A percentile compares a stretch with the other conserved stretches of the same genome.
phyloP scores from a whole-genome alignment of 176 grass and related monocot genomes.

The Bolboschoenus planiculmis region DNA sequence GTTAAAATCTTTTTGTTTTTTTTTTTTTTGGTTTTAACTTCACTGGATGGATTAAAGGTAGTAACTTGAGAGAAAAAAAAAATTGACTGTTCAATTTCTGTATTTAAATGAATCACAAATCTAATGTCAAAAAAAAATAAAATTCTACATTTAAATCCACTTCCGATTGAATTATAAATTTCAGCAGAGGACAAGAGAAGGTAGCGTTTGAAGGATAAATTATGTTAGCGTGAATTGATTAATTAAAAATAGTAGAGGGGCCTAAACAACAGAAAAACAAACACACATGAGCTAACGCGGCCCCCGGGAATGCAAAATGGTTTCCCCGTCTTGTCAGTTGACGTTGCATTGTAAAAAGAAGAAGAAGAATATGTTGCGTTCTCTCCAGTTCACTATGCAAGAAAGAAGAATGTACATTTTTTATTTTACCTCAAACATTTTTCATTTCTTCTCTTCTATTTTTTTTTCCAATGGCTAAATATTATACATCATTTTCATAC shows the following conservation, averaged over 20 bases:
- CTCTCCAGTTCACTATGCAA: neutral
- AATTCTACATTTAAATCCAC: neutral
- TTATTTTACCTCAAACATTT: neutral
- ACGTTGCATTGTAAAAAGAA: neutral
- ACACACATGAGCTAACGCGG: neutral
- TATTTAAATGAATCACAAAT: too few species aligned
- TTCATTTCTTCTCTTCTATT: too few species aligned
- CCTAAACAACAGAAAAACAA: neutral
- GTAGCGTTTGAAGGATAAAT: neutral
- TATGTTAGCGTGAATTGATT: neutral
- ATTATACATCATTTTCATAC: too few species aligned
- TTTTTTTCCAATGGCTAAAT: too few species aligned
- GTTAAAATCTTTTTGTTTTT: too few species aligned
- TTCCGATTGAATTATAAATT: neutral
- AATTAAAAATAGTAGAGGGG: neutral
- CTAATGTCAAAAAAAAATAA: too few species aligned
- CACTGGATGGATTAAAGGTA: too few species aligned
- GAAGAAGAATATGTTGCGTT: neutral
- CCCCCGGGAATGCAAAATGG: conserved; percentile 27
- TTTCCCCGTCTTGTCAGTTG: conserved; percentile 25
- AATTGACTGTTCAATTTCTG: too few species aligned
- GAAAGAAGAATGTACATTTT: neutral
- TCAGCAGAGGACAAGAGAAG: neutral
- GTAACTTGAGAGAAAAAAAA: too few species aligned
- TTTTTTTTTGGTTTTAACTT: too few species aligned